These are phyloP conservation scores for Carex cristatella DNA, from an alignment of 176 grass and related monocot genomes.

Conservation along the genomic window DNA sequence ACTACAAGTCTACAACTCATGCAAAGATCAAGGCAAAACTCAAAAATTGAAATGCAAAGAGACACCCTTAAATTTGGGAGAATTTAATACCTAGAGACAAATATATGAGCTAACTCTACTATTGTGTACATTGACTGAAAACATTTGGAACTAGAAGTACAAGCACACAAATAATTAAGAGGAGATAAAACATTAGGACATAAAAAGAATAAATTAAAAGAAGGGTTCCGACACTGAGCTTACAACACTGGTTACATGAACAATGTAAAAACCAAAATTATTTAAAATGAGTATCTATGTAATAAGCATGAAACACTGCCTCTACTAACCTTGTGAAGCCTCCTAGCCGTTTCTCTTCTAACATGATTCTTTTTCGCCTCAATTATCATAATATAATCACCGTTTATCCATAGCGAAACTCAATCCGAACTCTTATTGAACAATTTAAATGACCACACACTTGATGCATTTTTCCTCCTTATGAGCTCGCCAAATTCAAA, in stretches of 20 bases:
- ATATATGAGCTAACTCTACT: constrained; percentile 7
- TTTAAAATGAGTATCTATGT: constrained; percentile 25
- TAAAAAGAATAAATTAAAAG: constrained; percentile 37
- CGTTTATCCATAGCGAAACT: not conserved
- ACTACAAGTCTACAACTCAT: not conserved
- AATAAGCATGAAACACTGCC: constrained; percentile 46
- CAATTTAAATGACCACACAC: not conserved
- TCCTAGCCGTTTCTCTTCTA: not conserved
- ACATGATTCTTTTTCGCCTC: not conserved
- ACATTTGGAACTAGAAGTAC: constrained; percentile 9
- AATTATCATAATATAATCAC: constrained; percentile 4
- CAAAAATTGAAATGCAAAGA: constrained; percentile 9
- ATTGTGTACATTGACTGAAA: constrained; percentile 23
- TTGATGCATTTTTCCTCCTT: constrained; percentile 20
- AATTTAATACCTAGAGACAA: constrained; percentile 18
- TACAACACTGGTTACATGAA: constrained; percentile 48
- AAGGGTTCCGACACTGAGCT: constrained; percentile 33
- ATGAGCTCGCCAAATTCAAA: not conserved
- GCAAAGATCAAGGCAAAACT: not conserved
- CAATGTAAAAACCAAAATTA: constrained; percentile 19
- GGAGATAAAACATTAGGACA: constrained; percentile 6
- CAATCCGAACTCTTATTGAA: not conserved
- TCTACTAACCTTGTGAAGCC: constrained; percentile 14
- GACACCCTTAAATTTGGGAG: constrained; percentile 28
- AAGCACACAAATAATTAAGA: constrained; percentile 5